Evolutionary conservation across 1,284 basidiomycete genomes (phyloP).

Genomic region (Tylopilus orsonianus): DNA sequence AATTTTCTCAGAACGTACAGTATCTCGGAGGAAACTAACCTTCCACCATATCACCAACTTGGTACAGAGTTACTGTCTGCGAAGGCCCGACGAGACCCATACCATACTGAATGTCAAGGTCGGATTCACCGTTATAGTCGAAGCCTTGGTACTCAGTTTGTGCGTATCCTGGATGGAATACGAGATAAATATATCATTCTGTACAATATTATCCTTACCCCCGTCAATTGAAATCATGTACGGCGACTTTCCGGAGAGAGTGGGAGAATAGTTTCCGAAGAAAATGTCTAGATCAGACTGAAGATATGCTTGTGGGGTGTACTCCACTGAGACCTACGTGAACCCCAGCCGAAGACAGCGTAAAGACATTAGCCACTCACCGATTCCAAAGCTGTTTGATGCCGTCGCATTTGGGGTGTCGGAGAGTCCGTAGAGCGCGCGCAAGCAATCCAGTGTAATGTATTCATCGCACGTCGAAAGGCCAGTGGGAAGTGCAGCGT

Average conservation of each 20-base stretch:
- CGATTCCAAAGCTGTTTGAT: constrained; percentile 39
- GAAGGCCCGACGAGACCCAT: constrained; percentile 43
- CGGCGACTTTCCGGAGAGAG: constrained; percentile 19
- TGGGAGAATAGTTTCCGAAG: constrained; percentile 34
- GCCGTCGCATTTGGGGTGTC: constrained; percentile 27
- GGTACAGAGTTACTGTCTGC: constrained; percentile 42
- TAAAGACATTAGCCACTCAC: constrained; percentile 3
- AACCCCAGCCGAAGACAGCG: neutral
- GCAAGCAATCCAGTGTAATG: constrained; percentile 39
- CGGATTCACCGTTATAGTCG: constrained; percentile 45
- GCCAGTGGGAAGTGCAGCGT: constrained; percentile 4
- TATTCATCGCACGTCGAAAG: constrained; percentile 35
- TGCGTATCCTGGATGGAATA: constrained; percentile 29
- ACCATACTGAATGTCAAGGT: constrained; percentile 52
- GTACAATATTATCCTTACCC: constrained; percentile 10
- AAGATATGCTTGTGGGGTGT: constrained; percentile 37
- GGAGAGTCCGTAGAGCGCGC: constrained; percentile 37
- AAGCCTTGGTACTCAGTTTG: constrained; percentile 40
- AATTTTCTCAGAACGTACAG: neutral
- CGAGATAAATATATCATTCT: neutral
- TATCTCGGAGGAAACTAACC: constrained; percentile 24
- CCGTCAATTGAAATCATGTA: constrained; percentile 31
- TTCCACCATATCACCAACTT: constrained; percentile 43
- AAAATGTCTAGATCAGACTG: constrained; percentile 47
- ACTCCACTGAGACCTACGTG: constrained; percentile 22